Conservation (phyloP, 176 grass and related monocot genomes). For the Carex littledalei region DNA sequence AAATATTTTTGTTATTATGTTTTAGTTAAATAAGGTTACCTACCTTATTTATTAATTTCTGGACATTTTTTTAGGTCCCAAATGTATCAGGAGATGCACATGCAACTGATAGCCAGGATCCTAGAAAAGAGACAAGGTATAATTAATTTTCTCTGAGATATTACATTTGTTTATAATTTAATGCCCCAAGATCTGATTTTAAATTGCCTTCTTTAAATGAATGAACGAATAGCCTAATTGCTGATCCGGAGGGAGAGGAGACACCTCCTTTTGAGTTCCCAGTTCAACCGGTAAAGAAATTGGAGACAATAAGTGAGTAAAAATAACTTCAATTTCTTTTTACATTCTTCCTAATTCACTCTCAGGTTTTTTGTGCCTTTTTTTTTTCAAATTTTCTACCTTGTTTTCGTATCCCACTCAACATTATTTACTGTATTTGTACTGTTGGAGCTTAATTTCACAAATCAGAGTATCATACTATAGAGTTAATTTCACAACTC, state of each 20-base stretch:
- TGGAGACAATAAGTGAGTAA: constrained; percentile 14
- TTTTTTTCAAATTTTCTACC: not conserved
- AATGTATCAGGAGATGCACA: not conserved
- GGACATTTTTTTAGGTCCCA: constrained; percentile 1
- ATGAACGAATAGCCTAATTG: constrained; percentile 15
- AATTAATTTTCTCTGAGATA: not conserved
- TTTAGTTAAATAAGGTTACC: not conserved
- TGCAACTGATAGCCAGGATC: not conserved
- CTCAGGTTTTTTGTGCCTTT: not conserved
- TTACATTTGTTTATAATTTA: constrained; percentile 7
- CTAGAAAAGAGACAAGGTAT: constrained; percentile 27
- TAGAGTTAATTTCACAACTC: not conserved
- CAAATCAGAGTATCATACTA: not conserved
- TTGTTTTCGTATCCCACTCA: not conserved
- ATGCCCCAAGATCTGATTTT: not conserved
- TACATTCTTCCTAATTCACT: not conserved
- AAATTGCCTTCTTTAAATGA: not conserved
- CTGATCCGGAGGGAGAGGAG: constrained; percentile 10
- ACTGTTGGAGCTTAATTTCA: not conserved
- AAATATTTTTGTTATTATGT: not conserved
- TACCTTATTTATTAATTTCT: not conserved
- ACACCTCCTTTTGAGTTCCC: constrained; percentile 40
- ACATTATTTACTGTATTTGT: not conserved
- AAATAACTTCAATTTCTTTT: not conserved
- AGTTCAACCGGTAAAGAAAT: constrained; percentile 21